Conservation (phyloP, 2,329 filamentous ascomycete species). For the Fusarium xylarioides region DNA sequence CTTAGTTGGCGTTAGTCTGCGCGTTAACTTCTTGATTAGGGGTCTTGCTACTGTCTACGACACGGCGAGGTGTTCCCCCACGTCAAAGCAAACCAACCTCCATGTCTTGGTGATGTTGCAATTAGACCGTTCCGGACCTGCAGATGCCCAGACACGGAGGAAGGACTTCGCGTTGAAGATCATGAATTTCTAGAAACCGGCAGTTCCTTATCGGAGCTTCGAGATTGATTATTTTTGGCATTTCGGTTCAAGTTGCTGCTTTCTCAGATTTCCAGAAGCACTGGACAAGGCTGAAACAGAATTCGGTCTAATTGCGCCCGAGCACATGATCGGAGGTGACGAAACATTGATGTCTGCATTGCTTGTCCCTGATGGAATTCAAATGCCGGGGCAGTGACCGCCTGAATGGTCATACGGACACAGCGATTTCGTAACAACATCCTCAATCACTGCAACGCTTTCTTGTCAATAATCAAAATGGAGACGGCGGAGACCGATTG, state of each 20-base stretch:
- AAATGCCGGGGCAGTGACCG: conserved; percentile 8
- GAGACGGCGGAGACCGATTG: background rate
- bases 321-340: conserved; percentile 9
- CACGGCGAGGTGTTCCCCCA: conserved; percentile 21
- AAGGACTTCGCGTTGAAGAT: background rate
- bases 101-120: conserved; percentile 14
- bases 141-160: conserved; percentile 13
- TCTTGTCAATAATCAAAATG: background rate
- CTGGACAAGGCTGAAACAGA: background rate
- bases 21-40: conserved; percentile 3
- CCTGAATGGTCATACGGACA: conserved; percentile 1
- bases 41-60: background rate
- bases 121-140: conserved; percentile 27
- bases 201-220: conserved; percentile 6
- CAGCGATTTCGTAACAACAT: conserved; percentile 20
- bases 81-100: conserved; percentile 2
- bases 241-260: conserved; percentile 13
- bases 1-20: background rate
- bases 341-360: conserved; percentile 1
- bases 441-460: background rate
- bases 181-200: conserved; percentile 9
- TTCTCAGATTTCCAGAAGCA: background rate
- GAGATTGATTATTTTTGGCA: background rate
- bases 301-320: background rate
- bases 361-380: background rate